phyloP scores from a whole-genome alignment of 139 green algal genomes.

The Dunaliella primolecta region DNA sequence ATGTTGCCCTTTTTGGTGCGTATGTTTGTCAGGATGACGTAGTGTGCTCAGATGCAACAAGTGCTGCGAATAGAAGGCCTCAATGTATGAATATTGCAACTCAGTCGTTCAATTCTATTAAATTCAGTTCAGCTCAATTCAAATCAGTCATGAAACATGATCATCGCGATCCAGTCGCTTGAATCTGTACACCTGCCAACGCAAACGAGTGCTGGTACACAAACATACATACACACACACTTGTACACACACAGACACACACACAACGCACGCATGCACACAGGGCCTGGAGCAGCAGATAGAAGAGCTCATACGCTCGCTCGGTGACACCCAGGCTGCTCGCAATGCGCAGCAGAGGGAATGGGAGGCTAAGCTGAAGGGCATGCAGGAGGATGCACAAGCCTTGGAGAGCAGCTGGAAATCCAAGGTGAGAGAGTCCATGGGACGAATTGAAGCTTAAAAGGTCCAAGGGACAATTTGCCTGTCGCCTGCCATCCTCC shows the following conservation, averaged over 20 bases:
- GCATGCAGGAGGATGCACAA: conserved; percentile 18
- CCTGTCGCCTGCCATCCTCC: no score
- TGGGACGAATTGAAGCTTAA: neutral
- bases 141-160: no score
- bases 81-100: no score
- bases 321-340: conserved; percentile 7
- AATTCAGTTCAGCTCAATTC: no score
- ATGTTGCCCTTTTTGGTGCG: no score
- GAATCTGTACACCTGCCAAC: no score
- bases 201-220: neutral
- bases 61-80: no score
- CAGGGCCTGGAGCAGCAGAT: conserved; percentile 22
- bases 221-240: neutral
- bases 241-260: neutral
- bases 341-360: neutral
- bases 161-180: no score
- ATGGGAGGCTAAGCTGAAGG: conserved; percentile 25
- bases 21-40: no score
- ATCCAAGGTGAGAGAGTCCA: conserved; percentile 26
- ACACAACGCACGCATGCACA: neutral
- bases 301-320: neutral
- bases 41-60: no score
- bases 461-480: no score
- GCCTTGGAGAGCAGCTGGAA: conserved; percentile 27
- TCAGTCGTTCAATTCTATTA: no score